These are phyloP conservation scores for Trichomonascaceae sp. DNA, from an alignment of 1,139 yeast species.

Conservation along the genomic window DNA sequence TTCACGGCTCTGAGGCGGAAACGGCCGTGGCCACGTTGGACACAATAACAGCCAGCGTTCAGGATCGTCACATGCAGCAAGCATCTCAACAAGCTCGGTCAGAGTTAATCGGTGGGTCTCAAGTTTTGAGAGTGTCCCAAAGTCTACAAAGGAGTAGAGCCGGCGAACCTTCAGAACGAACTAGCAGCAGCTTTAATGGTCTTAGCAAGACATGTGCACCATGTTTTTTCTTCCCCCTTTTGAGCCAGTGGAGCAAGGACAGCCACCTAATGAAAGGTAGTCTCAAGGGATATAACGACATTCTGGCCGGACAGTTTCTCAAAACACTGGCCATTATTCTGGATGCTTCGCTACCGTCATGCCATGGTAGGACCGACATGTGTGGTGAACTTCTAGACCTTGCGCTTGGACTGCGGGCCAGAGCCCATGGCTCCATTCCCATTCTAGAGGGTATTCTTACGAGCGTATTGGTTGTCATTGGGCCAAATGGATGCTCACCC, in stretches of 20 bases:
- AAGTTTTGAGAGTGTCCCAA: conserved; percentile 38
- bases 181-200: conserved; percentile 15
- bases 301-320: conserved; percentile 45
- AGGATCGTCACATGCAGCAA: conserved; percentile 11
- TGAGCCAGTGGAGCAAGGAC: conserved; percentile 25
- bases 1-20: too few relatives aligned
- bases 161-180: conserved; percentile 7
- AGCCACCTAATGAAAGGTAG: conserved; percentile 1
- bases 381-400: conserved; percentile 38
- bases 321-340: conserved; percentile 44
- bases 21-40: conserved; percentile 3
- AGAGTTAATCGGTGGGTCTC: conserved; percentile 32
- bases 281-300: conserved; percentile 39
- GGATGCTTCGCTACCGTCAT: conserved; percentile 45
- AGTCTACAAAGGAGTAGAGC: conserved; percentile 21
- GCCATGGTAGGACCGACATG: conserved; percentile 42
- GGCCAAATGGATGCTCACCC: too few relatives aligned
- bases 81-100: conserved; percentile 33
- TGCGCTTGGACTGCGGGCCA: conserved; percentile 15
- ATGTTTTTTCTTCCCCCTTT: conserved; percentile 42
- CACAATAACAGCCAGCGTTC: conserved; percentile 5
- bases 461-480: conserved; percentile 31
- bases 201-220: conserved; percentile 37
- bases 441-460: conserved; percentile 36
- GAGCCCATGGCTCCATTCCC: conserved; percentile 13